A percentile compares a stretch with the other conserved stretches of the same genome.
Conservation (phyloP, 768 basidiomycete species). For the Gautieria morchelliformis region DNA sequence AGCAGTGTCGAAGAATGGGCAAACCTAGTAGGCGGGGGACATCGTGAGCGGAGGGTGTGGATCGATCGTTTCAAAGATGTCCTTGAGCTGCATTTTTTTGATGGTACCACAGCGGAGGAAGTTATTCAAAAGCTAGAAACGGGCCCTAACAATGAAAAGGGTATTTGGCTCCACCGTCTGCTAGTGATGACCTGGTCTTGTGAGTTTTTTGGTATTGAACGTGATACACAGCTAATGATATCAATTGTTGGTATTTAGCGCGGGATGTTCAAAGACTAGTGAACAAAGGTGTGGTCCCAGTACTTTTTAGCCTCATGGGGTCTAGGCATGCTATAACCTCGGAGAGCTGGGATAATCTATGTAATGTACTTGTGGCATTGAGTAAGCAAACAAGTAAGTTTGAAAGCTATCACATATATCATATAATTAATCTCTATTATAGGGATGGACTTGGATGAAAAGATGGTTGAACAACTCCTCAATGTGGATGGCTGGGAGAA, state of each 20-base stretch:
- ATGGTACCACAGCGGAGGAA: background rate
- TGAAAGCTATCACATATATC: too few relatives aligned
- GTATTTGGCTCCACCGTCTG: background rate
- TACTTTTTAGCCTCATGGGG: background rate
- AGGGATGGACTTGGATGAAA: background rate
- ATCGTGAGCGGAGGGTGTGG: background rate
- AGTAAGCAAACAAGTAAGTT: background rate
- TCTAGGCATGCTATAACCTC: background rate
- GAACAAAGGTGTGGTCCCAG: background rate
- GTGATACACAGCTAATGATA: background rate
- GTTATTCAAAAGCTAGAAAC: background rate
- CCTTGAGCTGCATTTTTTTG: constrained; percentile 1
- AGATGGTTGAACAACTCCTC: background rate
- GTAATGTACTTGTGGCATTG: background rate
- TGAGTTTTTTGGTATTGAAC: background rate
- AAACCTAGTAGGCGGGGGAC: background rate
- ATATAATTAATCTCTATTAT: background rate
- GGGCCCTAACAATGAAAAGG: background rate
- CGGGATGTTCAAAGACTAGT: background rate
- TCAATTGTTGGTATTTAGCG: background rate
- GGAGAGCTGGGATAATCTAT: background rate
- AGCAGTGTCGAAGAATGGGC: background rate
- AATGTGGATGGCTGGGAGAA: background rate
- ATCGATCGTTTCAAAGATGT: background rate
- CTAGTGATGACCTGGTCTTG: background rate